A percentile compares a stretch with the other conserved stretches of the same genome.
Evolutionary conservation across 805 yeast species (phyloP).

Genomic region (Citeromyces matritensis): DNA sequence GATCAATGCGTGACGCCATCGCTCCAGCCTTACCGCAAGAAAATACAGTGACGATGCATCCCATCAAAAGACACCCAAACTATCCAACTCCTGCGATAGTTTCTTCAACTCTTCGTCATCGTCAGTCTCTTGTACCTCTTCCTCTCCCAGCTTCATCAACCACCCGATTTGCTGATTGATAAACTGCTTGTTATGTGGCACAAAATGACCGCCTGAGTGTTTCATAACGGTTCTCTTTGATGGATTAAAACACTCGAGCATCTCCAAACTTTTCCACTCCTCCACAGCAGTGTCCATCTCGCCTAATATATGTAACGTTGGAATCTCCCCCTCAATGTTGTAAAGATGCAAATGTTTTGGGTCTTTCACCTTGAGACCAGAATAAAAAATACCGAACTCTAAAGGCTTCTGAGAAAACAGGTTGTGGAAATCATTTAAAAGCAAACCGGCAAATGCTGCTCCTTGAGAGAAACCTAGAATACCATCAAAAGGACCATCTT

Average conservation of each 20-base stretch:
- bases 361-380: conserved; percentile 32
- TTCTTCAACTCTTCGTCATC: conserved; percentile 2
- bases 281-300: conserved; percentile 79
- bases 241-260: conserved; percentile 35
- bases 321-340: conserved; percentile 11
- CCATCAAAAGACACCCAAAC: conserved; percentile 2
- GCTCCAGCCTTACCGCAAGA: too few relatives aligned
- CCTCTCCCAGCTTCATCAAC: conserved; percentile 6
- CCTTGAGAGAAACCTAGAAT: conserved; percentile 91
- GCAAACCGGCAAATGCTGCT: conserved; percentile 68
- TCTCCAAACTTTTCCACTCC: conserved; percentile 46
- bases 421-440: conserved; percentile 43
- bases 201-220: conserved; percentile 97
- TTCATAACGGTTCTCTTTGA: conserved; percentile 31
- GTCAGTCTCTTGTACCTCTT: not conserved
- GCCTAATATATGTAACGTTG: conserved; percentile 70
- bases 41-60: too few relatives aligned
- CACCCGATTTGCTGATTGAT: conserved; percentile 17
- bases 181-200: conserved; percentile 64
- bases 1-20: too few relatives aligned
- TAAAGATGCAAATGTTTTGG: conserved; percentile 13
- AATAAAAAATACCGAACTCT: conserved; percentile 62
- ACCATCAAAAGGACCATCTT: conserved; percentile 78
- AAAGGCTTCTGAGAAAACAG: conserved; percentile 36
- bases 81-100: conserved; percentile 1